phyloP scores from a whole-genome alignment of 2,329 filamentous ascomycete genomes.

The Pezicula carpinea region DNA sequence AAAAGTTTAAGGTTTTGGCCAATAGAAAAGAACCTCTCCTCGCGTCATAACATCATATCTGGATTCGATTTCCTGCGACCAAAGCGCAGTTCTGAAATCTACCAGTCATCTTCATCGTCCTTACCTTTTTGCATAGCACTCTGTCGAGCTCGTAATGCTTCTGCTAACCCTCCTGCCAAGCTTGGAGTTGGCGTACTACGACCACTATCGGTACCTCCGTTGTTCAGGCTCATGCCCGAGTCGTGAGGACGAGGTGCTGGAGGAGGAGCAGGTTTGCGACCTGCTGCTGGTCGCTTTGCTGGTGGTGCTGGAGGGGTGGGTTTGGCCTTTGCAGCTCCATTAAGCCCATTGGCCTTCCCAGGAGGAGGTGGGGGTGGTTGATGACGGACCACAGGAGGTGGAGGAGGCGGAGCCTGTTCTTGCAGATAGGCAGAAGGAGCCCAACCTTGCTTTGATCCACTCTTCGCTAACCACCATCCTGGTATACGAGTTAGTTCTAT shows the following conservation, averaged over 20 bases:
- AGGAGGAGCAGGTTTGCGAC: conserved; percentile 65
- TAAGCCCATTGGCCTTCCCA: conserved; percentile 27
- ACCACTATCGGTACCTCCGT: conserved; percentile 50
- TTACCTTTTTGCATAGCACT: conserved; percentile 58
- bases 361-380: conserved; percentile 59
- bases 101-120: conserved; percentile 31
- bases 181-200: conserved; percentile 70
- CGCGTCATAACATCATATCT: too few relatives aligned
- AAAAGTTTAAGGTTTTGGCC: too few relatives aligned
- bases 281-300: conserved; percentile 65
- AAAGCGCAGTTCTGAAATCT: too few relatives aligned
- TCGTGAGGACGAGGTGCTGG: conserved; percentile 60
- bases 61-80: too few relatives aligned
- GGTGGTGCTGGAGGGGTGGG: conserved; percentile 41
- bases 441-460: conserved; percentile 74
- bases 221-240: conserved; percentile 57
- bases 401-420: conserved; percentile 63
- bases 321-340: conserved; percentile 32
- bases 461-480: conserved; percentile 97
- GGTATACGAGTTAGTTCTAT: conserved; percentile 29
- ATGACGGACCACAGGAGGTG: conserved; percentile 39
- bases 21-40: too few relatives aligned
- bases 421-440: conserved; percentile 91
- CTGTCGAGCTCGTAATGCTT: conserved; percentile 73
- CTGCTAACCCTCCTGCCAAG: conserved; percentile 68